Evolutionary conservation across 371 early-diverging fungal genomes (phyloP).

Genomic region (Lichtheimia corymbifera): DNA sequence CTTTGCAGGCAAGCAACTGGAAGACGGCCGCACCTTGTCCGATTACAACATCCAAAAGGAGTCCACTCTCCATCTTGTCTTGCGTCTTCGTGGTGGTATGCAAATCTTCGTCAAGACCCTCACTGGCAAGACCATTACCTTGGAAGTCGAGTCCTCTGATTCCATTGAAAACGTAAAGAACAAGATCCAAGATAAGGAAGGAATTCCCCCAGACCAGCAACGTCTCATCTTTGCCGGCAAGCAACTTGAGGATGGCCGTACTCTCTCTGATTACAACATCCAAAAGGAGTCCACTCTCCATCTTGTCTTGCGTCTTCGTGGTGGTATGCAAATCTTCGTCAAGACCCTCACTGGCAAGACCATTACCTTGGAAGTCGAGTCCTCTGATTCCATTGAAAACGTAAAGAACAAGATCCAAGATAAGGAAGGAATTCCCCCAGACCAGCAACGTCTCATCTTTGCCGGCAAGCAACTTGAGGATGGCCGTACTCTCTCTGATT

Average conservation of each 20-base stretch:
- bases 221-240: slow-evolving; percentile 94
- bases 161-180: slow-evolving; percentile 88
- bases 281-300: slow-evolving; percentile 88
- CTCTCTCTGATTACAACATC: slow-evolving; percentile 60
- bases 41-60: slow-evolving; percentile 73
- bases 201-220: slow-evolving; percentile 95
- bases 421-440: slow-evolving; percentile 94
- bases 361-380: slow-evolving; percentile 92
- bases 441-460: slow-evolving; percentile 85
- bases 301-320: slow-evolving; percentile 88
- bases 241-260: slow-evolving; percentile 87
- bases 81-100: slow-evolving; percentile 85
- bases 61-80: slow-evolving; percentile 89
- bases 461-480: slow-evolving; percentile 87
- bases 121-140: slow-evolving; percentile 92
- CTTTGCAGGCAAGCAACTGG: slow-evolving; percentile 94
- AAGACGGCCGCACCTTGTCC: slow-evolving; percentile 73
- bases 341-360: slow-evolving; percentile 95
- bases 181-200: slow-evolving; percentile 96
- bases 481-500: slow-evolving; percentile 76
- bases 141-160: slow-evolving; percentile 90
- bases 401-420: slow-evolving; percentile 94
- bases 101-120: slow-evolving; percentile 72
- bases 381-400: slow-evolving; percentile 86
- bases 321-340: slow-evolving; percentile 54